Evolutionary conservation across 352 stramenopile species (phyloP), one percentile per base, ranked within the genome.

Genomic region (Lagenidium sp.): DNA sequence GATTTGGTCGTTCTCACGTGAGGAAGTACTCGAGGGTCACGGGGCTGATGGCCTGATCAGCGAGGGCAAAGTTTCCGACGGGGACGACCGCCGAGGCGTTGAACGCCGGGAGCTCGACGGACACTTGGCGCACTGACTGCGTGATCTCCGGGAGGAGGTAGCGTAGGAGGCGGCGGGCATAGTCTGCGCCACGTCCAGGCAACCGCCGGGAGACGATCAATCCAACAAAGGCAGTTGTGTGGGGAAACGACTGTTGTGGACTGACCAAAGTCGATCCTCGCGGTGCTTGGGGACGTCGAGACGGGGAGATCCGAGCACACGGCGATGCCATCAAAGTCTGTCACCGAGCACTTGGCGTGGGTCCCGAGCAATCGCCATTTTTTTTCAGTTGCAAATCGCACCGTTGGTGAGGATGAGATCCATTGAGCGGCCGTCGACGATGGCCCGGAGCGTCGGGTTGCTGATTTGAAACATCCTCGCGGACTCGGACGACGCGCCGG

Each of bases 11-110:
- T 6, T 36, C 49, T 12, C 26, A 69, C 63, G 51, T 26, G 26
- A 85, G 50, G 45, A 82, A 80, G 40, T 68, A 76, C 23, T 68
- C 57, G 21, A 83, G 53, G 15, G 69, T 62, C 1, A 50, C 50
- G 4, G 72, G 61, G 11, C 53, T 63, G 41, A 76, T 57, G 28
- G 54, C 53, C 31, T 85, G 67, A 20, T 70, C 63, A 18, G 48
- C 44, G 19, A 81, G 31, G 15, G 55, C 51, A 47, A 85, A 83
- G 15, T 65, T 63, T 6, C 53, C 58, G 7, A 81, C 46, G 23
- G 52, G 48, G 34, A 65, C 41, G 6, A 41, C 38, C 21, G 51
- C 46, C 0, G 43, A 35, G 3, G 24, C 60, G 5, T 44, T 29
- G 2, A 79, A 46, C 11, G 57, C 55, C 28, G 67, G 65, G 6